phyloP scores from a whole-genome alignment of 2,329 filamentous ascomycete genomes.

The Xylaria sp. region DNA sequence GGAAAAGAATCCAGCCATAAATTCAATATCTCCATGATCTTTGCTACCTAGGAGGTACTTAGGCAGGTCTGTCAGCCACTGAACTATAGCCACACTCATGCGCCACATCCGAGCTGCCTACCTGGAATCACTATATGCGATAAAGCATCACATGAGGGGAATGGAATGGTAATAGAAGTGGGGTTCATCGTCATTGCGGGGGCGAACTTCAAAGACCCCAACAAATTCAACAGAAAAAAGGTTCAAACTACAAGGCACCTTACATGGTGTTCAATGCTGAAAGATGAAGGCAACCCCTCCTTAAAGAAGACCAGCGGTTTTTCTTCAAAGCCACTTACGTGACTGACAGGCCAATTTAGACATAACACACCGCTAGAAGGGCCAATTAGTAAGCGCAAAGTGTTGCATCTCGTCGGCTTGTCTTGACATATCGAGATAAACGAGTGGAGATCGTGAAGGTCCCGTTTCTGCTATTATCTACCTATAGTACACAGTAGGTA shows the following conservation, averaged over 20 bases:
- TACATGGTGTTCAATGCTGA: background rate
- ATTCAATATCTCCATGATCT: background rate
- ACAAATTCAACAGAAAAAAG: constrained; percentile 3
- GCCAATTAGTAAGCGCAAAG: constrained; percentile 4
- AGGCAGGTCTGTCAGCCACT: too few species aligned
- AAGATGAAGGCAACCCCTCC: background rate
- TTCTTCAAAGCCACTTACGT: background rate
- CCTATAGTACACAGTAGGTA: too few species aligned
- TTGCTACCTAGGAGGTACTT: constrained; percentile 6
- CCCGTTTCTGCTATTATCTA: too few species aligned
- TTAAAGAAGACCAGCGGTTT: background rate
- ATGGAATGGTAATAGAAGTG: background rate
- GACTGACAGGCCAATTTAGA: background rate
- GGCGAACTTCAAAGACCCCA: background rate
- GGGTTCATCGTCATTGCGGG: constrained; percentile 24
- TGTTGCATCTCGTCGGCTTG: background rate
- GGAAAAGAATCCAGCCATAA: too few species aligned
- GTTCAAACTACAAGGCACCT: background rate
- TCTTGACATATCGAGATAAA: constrained; percentile 5
- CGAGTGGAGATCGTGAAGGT: constrained; percentile 35
- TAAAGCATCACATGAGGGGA: background rate
- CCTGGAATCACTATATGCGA: too few species aligned
- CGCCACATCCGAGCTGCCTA: too few species aligned
- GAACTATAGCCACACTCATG: too few species aligned
- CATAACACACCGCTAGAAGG: background rate